Evolutionary conservation across 768 basidiomycete species (phyloP).

Genomic region (Russula sp.): DNA sequence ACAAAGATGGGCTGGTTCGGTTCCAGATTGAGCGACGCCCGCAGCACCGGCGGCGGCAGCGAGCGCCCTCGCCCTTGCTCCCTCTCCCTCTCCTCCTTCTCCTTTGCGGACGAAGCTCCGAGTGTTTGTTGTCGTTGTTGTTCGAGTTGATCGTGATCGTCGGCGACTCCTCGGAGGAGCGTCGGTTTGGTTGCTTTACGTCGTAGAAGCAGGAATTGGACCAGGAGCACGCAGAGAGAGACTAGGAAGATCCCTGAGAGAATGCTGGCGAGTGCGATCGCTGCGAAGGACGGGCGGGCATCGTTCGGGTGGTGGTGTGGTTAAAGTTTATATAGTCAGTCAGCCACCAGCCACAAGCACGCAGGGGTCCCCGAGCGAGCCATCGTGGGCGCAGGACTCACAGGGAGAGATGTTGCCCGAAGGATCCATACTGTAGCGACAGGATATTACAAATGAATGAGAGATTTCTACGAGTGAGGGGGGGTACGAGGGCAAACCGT

Average conservation of each 20-base stretch:
- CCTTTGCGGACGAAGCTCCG: not conserved
- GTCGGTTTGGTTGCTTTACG: not conserved
- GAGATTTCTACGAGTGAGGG: not conserved
- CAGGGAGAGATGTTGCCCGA: slow-evolving; percentile 1
- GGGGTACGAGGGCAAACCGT: not conserved
- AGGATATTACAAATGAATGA: not conserved
- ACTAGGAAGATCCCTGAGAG: slow-evolving; percentile 6
- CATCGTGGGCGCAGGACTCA: slow-evolving; percentile 1
- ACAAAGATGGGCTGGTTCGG: slow-evolving; percentile 19
- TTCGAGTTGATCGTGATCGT: not conserved
- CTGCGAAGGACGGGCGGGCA: not conserved
- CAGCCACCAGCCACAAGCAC: not conserved
- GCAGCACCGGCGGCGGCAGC: not conserved
- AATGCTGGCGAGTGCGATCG: slow-evolving; percentile 1
- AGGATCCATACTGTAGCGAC: slow-evolving; percentile 5
- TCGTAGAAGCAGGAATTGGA: slow-evolving; percentile 6
- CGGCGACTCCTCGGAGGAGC: not conserved
- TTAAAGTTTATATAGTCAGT: not conserved
- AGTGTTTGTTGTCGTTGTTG: no score
- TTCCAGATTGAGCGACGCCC: slow-evolving; percentile 8
- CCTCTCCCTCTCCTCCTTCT: not conserved
- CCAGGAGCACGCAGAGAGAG: not conserved
- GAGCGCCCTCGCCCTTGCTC: not conserved
- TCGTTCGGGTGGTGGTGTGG: not conserved
- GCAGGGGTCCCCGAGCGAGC: not conserved